Conservation (phyloP, 768 basidiomycete genomes). For the Russula vinacea region DNA sequence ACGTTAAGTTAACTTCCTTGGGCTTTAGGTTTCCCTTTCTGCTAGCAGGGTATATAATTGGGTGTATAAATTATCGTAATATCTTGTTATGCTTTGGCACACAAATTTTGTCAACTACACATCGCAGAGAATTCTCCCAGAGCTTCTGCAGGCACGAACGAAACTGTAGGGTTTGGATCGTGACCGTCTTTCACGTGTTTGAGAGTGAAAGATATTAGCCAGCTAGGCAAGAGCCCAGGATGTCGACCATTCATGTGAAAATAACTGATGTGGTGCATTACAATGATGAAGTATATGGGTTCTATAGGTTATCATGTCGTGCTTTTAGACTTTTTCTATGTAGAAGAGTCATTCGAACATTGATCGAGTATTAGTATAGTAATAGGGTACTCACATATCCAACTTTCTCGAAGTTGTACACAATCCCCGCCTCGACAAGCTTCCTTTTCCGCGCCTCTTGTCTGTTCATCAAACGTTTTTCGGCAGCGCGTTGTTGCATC, state of each 20-base stretch:
- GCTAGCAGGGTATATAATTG: neutral
- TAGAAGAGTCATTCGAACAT: constrained; percentile 22
- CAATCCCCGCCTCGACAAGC: constrained; percentile 76
- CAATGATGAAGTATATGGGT: neutral
- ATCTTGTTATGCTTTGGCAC: neutral
- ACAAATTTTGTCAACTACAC: neutral
- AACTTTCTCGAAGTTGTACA: constrained; percentile 78
- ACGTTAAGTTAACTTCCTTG: neutral
- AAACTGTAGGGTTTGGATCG: neutral
- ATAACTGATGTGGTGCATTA: neutral
- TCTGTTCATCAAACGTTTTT: constrained; percentile 67
- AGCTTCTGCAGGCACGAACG: neutral
- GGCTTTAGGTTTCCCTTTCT: neutral
- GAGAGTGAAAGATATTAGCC: no score
- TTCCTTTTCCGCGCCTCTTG: constrained; percentile 77
- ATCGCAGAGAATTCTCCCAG: neutral
- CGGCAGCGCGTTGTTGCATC: constrained; percentile 60
- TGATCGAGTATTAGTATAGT: neutral
- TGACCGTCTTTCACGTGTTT: neutral
- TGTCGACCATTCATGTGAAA: neutral
- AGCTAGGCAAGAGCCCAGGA: neutral
- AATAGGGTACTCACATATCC: constrained; percentile 65
- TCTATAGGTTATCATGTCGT: constrained; percentile 8
- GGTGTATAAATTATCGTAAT: neutral
- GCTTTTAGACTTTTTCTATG: constrained; percentile 40